These are phyloP conservation scores for Vanilla planifolia DNA, from an alignment of 106 monocot genomes.

Conservation along the genomic window DNA sequence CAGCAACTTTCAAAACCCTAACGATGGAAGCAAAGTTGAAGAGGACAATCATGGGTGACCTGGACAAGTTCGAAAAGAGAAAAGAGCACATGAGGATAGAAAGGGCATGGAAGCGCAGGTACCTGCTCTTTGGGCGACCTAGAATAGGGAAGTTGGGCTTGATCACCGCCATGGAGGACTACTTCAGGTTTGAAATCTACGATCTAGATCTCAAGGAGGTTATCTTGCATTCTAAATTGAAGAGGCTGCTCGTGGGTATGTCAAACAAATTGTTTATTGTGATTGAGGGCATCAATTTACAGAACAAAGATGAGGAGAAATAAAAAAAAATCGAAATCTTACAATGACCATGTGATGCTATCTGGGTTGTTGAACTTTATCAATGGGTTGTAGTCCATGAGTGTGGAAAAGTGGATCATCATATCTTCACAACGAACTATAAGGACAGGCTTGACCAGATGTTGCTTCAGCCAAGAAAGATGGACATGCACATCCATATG, in stretches of 20 bases:
- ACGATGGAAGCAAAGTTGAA: constrained; percentile 36
- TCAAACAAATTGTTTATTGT: constrained; percentile 14
- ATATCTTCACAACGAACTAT: constrained; percentile 18
- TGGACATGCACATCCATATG: constrained; percentile 21
- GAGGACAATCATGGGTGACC: constrained; percentile 19
- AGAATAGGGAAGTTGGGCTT: constrained; percentile 60
- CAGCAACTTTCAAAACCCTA: constrained; percentile 40
- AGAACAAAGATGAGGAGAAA: background rate
- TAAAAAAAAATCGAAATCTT: background rate
- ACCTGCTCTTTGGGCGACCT: constrained; percentile 48
- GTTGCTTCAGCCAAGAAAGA: constrained; percentile 14
- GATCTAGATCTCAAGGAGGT: constrained; percentile 21
- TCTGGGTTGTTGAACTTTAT: constrained; percentile 16
- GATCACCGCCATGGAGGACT: constrained; percentile 65
- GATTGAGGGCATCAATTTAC: constrained; percentile 8
- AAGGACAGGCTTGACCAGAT: constrained; percentile 14
- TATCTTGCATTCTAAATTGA: background rate
- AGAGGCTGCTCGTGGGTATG: constrained; percentile 9
- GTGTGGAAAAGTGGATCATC: constrained; percentile 18
- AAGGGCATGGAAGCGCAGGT: constrained; percentile 53
- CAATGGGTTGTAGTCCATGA: constrained; percentile 16
- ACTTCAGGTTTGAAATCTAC: constrained; percentile 19
- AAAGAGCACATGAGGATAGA: constrained; percentile 29
- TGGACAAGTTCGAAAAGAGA: constrained; percentile 26
- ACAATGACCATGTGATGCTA: constrained; percentile 5